Evolutionary conservation across 768 basidiomycete species (phyloP).

Genomic region (Mycena vulgaris): DNA sequence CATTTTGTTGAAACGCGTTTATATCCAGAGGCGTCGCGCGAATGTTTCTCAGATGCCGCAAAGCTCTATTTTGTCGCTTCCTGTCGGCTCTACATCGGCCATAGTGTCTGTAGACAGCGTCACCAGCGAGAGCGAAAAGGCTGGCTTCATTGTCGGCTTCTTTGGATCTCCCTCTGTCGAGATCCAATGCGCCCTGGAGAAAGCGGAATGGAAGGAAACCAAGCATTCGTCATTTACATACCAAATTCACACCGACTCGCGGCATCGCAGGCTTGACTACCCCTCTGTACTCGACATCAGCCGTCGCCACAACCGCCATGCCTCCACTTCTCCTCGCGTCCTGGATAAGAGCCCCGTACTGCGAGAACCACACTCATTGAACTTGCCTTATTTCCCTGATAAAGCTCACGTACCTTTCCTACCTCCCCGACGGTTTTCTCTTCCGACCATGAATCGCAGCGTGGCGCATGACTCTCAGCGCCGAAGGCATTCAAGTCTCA

Average conservation of each 20-base stretch:
- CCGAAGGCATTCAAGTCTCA: constrained; percentile 45
- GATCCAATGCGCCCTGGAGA: constrained; percentile 42
- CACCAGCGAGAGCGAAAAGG: constrained; percentile 42
- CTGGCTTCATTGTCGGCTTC: constrained; percentile 60
- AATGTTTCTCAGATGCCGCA: constrained; percentile 10
- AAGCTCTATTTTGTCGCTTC: constrained; percentile 30
- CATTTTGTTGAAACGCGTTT: constrained; percentile 46
- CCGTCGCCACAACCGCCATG: constrained; percentile 26
- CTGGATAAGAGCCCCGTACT: constrained; percentile 11
- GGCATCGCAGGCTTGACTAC: constrained; percentile 35
- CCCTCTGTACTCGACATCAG: constrained; percentile 39
- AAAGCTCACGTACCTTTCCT: constrained; percentile 32
- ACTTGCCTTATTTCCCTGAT: constrained; percentile 39
- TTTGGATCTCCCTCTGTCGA: constrained; percentile 64
- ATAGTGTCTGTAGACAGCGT: constrained; percentile 27
- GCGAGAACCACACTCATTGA: constrained; percentile 35
- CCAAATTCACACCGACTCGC: constrained; percentile 39
- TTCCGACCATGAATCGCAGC: constrained; percentile 44
- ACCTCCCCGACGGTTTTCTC: constrained; percentile 47
- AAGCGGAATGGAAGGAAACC: constrained; percentile 37
- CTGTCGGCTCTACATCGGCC: constrained; percentile 20
- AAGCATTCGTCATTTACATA: constrained; percentile 41
- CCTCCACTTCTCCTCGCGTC: constrained; percentile 17
- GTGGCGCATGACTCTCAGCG: constrained; percentile 33
- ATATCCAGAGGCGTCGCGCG: constrained; percentile 46